These are phyloP conservation scores for Penicillium nucicola DNA, from an alignment of 495 filamentous ascomycete genomes.

Conservation along the genomic window DNA sequence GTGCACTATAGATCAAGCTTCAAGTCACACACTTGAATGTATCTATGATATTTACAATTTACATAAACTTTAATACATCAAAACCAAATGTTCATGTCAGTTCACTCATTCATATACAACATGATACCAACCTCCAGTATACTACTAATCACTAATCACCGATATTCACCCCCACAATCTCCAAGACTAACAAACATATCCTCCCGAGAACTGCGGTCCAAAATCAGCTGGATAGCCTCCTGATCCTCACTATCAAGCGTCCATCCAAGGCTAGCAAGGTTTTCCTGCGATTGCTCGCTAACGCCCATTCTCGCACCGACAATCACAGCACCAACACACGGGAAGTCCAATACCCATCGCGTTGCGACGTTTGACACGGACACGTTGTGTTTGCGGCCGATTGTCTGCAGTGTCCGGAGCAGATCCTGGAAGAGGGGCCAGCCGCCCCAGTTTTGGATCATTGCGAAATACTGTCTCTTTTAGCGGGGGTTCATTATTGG, in stretches of 20 bases:
- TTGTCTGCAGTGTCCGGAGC: constrained; percentile 18
- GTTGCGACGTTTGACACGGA: constrained; percentile 33
- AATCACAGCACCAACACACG: constrained; percentile 39
- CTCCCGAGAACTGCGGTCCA: constrained; percentile 11
- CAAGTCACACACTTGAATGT: too few relatives aligned
- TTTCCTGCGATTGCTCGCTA: constrained; percentile 33
- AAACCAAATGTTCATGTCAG: too few relatives aligned
- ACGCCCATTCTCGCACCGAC: constrained; percentile 38
- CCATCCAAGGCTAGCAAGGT: constrained; percentile 30
- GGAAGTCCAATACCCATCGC: constrained; percentile 40
- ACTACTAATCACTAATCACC: background rate
- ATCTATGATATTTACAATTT: background rate
- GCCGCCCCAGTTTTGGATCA: constrained; percentile 35
- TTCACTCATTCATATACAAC: too few relatives aligned
- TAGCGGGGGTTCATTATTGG: background rate
- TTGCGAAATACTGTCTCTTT: constrained; percentile 33
- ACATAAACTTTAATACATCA: background rate
- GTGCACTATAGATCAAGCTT: too few relatives aligned
- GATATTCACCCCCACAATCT: constrained; percentile 43
- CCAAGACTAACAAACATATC: constrained; percentile 36
- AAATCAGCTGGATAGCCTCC: constrained; percentile 18
- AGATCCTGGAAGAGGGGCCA: constrained; percentile 22
- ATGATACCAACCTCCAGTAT: too few relatives aligned
- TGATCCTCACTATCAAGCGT: constrained; percentile 25
- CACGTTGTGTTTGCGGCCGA: constrained; percentile 27